A percentile compares a stretch with the other conserved stretches of the same genome.
These are phyloP conservation scores for Boletus sensibilis DNA, from an alignment of 768 basidiomycete genomes.

Conservation along the genomic window DNA sequence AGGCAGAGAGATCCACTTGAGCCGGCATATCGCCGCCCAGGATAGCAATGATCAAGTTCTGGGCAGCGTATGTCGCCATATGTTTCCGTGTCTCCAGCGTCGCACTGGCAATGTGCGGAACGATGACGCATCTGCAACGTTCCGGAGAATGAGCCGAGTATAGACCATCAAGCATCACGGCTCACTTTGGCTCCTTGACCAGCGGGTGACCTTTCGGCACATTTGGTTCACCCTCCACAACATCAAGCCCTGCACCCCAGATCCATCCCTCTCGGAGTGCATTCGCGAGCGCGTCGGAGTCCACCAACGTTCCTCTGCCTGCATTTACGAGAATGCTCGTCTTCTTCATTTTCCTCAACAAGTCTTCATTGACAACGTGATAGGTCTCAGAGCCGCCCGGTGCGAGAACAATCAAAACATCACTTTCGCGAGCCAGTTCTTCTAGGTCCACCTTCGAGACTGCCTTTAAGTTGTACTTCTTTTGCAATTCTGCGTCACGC, in stretches of 20 bases:
- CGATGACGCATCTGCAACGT: constrained; percentile 60
- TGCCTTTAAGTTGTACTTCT: constrained; percentile 32
- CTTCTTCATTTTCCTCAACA: constrained; percentile 83
- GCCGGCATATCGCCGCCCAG: constrained; percentile 63
- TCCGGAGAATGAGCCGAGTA: neutral
- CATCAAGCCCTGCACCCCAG: constrained; percentile 91
- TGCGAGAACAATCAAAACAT: constrained; percentile 82
- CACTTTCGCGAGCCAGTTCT: constrained; percentile 72
- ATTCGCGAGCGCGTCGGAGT: constrained; percentile 82
- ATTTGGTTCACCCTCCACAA: constrained; percentile 89
- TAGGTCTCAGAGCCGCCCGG: constrained; percentile 71
- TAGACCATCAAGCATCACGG: constrained; percentile 2
- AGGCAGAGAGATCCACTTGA: constrained; percentile 38
- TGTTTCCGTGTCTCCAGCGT: constrained; percentile 79
- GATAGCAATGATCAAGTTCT: constrained; percentile 48
- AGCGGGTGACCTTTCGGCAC: constrained; percentile 74
- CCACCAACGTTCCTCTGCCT: constrained; percentile 82
- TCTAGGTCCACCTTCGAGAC: constrained; percentile 61
- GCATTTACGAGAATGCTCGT: constrained; percentile 83
- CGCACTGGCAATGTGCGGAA: constrained; percentile 92
- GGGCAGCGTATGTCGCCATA: constrained; percentile 77
- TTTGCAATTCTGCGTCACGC: constrained; percentile 40
- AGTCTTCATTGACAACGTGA: constrained; percentile 67
- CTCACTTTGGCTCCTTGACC: constrained; percentile 70
- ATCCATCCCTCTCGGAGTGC: constrained; percentile 79